Conservation (phyloP, 164 flowering plant genomes). For the Nymphaea thermarum region DNA sequence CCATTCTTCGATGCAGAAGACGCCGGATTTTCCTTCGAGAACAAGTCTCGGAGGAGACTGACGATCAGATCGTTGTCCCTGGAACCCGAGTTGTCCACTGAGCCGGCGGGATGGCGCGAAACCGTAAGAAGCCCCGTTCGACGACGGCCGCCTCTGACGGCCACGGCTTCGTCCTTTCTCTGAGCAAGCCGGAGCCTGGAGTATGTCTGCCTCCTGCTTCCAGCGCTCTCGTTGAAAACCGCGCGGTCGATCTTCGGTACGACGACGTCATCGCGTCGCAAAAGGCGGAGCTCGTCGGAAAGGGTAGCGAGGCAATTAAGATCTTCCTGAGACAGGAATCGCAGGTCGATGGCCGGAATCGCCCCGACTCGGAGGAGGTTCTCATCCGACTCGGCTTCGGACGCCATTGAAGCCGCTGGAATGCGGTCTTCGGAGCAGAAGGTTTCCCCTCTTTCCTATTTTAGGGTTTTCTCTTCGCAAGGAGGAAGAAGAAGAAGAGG, state of each 20-base stretch:
- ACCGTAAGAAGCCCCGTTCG: conserved; percentile 5
- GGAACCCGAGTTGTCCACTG: conserved; percentile 19
- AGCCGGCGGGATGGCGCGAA: not conserved
- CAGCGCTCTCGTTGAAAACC: conserved; percentile 86
- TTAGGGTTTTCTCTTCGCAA: not conserved
- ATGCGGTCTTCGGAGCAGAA: not conserved
- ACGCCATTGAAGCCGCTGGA: not conserved
- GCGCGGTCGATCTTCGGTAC: conserved; percentile 74
- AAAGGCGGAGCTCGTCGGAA: conserved; percentile 26
- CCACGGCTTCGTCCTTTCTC: conserved; percentile 7
- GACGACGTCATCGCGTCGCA: conserved; percentile 31
- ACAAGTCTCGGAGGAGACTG: conserved; percentile 30
- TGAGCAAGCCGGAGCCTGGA: conserved; percentile 73
- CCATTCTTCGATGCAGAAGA: not conserved
- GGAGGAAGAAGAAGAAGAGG: not conserved
- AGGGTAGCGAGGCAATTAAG: conserved; percentile 49
- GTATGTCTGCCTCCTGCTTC: conserved; percentile 81
- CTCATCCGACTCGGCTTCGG: not conserved
- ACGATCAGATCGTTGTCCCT: conserved; percentile 40
- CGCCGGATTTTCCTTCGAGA: conserved; percentile 6
- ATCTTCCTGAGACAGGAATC: conserved; percentile 66
- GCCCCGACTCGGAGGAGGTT: conserved; percentile 13
- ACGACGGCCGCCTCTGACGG: conserved; percentile 11
- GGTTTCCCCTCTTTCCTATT: not conserved
- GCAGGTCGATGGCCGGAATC: conserved; percentile 62